Base-by-base conservation (phyloP, 2,329 filamentous ascomycete species). In the Sporothrix variecibatus region DNA sequence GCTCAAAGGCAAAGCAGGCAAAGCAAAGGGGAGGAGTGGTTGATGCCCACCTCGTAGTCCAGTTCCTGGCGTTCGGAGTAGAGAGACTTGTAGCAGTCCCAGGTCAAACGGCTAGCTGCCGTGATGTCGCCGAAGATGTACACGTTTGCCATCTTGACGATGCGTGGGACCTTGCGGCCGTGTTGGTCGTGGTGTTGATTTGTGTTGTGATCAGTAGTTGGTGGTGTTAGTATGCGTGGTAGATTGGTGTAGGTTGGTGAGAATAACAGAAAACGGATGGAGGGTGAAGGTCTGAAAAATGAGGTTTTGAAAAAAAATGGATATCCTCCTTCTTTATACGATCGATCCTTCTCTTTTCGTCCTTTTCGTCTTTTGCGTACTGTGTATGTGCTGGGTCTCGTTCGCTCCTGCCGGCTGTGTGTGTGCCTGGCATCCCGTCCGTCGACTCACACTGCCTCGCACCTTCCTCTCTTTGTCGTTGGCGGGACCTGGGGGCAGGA, bases 281-380 rank as follows among this genome's bases (percentile, higher is more conserved):
- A 34, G 49, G 67, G 23, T 71, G 34, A 26, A 56, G 51, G 69
- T 71, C 69, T 71, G 69, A 56, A 71, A 71, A 71, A 60, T 34
- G 53, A 71, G 69, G 69, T 46, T 71, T 71, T 2, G 5, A 49
- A 49, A 28, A 68, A 60, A 51, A 58, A 71, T 56, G 67, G 67
- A 70, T 17, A 70, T 56, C 23, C 2, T 15, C 8, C 17, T 38
- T 31, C 53, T 71, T 60, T 71, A 71, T 71, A 71, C 53, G 67
- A 56, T 70, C 43, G 67, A 31, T 56, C 67, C 49, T 70, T 70
- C 67, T 46, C 46, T 23, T 51, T 40, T 23, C 8, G 60, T 28
- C 15, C 4, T 17, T 28, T 23, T 49, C 23, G 17, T 62, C 58
- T 26, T 62, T 43, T 23, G 20, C 20, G 6, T n/a, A 26, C 34